Evolutionary conservation across 2,329 filamentous ascomycete species (phyloP), one percentile per base, ranked within the genome.

Genomic region (Colletotrichum sp.): DNA sequence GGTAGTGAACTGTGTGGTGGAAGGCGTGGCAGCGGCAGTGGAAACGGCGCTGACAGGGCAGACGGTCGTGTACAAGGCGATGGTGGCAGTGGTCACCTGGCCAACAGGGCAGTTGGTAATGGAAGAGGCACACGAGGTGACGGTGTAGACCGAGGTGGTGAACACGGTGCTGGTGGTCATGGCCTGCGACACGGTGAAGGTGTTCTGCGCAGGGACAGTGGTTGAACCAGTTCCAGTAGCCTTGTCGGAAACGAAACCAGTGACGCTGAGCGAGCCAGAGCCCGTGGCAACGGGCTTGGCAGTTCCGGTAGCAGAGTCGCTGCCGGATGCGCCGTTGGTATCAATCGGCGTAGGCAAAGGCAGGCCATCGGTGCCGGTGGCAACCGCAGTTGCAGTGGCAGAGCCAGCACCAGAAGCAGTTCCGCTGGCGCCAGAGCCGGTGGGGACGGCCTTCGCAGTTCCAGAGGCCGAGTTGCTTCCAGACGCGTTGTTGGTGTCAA

Each of bases 111-210:
- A 79, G 24, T 60, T 32, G 36, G 80, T 81, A 2, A 87, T 82
- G 9, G 81, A 80, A 21, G 89, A 84, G 68, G 86, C 87, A 83
- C 90, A 92, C 52, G 88, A 89, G 7, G 77, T 84, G 73, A 85
- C 78, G 30, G 83, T 85, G 65, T 81, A 81, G 24, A 81, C 78
- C 13, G 72, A 82, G 28, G 84, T 86, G 12, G 82, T 80, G 78
- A 81, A 83, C 43, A 85, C 79, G 26, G 81, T 83, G 66, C 81
- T 84, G 9, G 79, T 82, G 12, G 77, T 79, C 36, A 78, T 78
- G 16, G 24, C 67, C 57, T 75, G 21, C 12, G 60, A 68, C 18
- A 32, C 18, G 21, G 43, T 48, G 0, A 48, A n/a, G 26, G 66
- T 59, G 26, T 57, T 36, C 10, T 55, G 18, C 34, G 34, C 36